Evolutionary conservation across 805 yeast species (phyloP).

Genomic region (Metschnikowia noctiluminum): DNA sequence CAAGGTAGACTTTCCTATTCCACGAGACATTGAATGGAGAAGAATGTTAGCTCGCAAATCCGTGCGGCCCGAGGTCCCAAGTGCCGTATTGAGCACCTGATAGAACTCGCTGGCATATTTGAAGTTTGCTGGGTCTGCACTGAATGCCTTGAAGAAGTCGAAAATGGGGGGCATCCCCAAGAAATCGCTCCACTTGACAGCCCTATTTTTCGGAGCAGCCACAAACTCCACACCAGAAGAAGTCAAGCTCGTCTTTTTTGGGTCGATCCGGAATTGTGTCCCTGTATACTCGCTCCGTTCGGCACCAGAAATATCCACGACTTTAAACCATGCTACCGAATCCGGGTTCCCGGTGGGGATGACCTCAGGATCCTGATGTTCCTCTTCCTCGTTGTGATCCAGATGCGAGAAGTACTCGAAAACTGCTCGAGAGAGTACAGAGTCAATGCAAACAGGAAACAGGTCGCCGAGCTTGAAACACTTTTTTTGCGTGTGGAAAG

Average conservation of each 20-base stretch:
- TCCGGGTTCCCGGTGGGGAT: constrained; percentile 65
- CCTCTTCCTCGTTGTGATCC: constrained; percentile 23
- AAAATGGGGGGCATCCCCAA: constrained; percentile 42
- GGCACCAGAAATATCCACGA: constrained; percentile 49
- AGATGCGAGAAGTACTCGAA: constrained; percentile 20
- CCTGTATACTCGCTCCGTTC: not conserved
- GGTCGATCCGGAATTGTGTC: constrained; percentile 55
- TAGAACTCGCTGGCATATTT: constrained; percentile 48
- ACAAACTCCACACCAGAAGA: constrained; percentile 59
- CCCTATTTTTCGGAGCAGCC: constrained; percentile 31
- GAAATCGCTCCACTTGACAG: constrained; percentile 46
- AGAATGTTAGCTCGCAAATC: constrained; percentile 59
- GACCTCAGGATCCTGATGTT: constrained; percentile 21
- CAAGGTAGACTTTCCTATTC: constrained; percentile 73
- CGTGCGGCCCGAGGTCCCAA: constrained; percentile 27
- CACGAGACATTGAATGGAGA: constrained; percentile 65
- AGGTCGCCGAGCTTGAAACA: constrained; percentile 63
- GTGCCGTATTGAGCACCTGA: constrained; percentile 54
- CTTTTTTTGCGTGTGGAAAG: constrained; percentile 57
- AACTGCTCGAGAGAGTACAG: constrained; percentile 57
- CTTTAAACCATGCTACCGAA: constrained; percentile 80
- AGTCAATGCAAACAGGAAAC: constrained; percentile 76
- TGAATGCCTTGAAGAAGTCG: constrained; percentile 27
- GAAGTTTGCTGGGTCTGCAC: constrained; percentile 29
- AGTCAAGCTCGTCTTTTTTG: constrained; percentile 62